Conservation (phyloP, 2,329 filamentous ascomycete species). For the Hymenoscyphus fraxineus region DNA sequence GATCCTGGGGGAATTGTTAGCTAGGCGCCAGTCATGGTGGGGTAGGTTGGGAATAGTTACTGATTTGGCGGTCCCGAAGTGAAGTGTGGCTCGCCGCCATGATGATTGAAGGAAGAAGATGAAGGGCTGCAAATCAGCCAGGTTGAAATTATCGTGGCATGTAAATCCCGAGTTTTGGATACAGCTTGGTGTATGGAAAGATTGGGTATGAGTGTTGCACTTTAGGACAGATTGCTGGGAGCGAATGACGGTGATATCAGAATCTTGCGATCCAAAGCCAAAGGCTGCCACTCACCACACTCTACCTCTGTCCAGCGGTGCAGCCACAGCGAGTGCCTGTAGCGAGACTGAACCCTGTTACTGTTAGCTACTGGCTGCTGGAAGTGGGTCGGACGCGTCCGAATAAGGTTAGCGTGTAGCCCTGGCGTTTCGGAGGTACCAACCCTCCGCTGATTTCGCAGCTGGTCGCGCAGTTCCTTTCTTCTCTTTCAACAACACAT, state of each 20-base stretch:
- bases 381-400: not conserved
- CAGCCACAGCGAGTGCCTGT: not conserved
- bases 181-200: conserved; percentile 9
- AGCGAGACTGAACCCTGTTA: not conserved
- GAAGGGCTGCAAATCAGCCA: conserved; percentile 35
- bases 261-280: not conserved
- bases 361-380: not conserved
- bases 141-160: conserved; percentile 26
- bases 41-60: conserved; percentile 42
- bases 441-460: conserved; percentile 11
- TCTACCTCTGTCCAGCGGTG: not conserved
- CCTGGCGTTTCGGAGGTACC: not conserved
- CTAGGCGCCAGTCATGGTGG: not conserved
- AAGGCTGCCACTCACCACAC: not conserved
- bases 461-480: conserved; percentile 14
- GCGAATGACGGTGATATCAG: conserved; percentile 3
- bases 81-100: conserved; percentile 56
- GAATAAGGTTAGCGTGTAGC: not conserved
- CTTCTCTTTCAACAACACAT: conserved; percentile 13
- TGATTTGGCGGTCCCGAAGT: conserved; percentile 69
- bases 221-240: conserved; percentile 18
- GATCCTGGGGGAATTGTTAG: conserved; percentile 57
- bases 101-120: conserved; percentile 23
- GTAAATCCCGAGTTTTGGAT: conserved; percentile 15
- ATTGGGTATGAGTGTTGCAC: conserved; percentile 1